A percentile compares a stretch with the other conserved stretches of the same genome.
Evolutionary conservation across 805 yeast genomes (phyloP).

Genomic region (Pichia rugopelliculosa): DNA sequence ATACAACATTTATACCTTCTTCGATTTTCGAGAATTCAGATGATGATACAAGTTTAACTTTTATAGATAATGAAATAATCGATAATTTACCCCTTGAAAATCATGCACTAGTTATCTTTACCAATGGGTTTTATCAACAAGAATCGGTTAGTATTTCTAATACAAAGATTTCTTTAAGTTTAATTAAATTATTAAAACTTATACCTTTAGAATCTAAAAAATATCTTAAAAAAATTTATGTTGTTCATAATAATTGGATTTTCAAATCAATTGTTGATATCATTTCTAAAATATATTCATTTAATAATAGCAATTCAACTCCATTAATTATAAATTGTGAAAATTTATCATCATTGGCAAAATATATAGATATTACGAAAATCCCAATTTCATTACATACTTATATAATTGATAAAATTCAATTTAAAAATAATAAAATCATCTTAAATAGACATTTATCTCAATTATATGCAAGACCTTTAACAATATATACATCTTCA

Average conservation of each 20-base stretch:
- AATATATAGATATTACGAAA: slow-evolving; percentile 63
- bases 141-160: slow-evolving; percentile 3
- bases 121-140: slow-evolving; percentile 61
- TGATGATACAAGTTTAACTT: slow-evolving; percentile 18
- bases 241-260: slow-evolving; percentile 91
- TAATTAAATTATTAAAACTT: slow-evolving; percentile 40
- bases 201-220: slow-evolving; percentile 51
- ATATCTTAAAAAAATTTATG: slow-evolving; percentile 53
- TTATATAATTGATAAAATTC: slow-evolving; percentile 48
- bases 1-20: slow-evolving; percentile 71
- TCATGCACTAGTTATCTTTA: slow-evolving; percentile 66
- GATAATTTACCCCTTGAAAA: slow-evolving; percentile 50
- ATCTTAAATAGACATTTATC: slow-evolving; percentile 39
- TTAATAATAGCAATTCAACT: slow-evolving; percentile 11
- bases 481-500: slow-evolving; percentile 14
- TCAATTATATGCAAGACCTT: slow-evolving; percentile 26
- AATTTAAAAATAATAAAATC: slow-evolving; percentile 47
- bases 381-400: slow-evolving; percentile 71
- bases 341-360: slow-evolving; percentile 31
- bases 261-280: slow-evolving; percentile 70
- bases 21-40: slow-evolving; percentile 26
- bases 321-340: slow-evolving; percentile 29
- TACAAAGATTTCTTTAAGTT: slow-evolving; percentile 23
- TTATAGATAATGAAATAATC: slow-evolving; percentile 34
- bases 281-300: slow-evolving; percentile 45